Evolutionary conservation across 2,329 filamentous ascomycete genomes (phyloP).

Genomic region (Alternaria hordeiaustralica): DNA sequence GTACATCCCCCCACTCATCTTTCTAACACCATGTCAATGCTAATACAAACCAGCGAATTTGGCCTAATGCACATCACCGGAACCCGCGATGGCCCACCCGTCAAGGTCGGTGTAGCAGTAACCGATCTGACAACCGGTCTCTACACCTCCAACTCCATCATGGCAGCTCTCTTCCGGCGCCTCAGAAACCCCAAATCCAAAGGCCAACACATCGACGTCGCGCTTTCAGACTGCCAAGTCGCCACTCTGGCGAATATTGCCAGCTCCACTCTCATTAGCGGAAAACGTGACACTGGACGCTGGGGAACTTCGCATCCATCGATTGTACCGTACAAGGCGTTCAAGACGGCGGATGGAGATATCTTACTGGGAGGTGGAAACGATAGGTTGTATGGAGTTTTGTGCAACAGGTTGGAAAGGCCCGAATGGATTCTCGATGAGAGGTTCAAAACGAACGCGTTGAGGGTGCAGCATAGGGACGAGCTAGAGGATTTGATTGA

Average conservation of each 20-base stretch:
- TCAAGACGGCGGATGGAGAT: constrained; percentile 68
- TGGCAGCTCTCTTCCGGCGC: constrained; percentile 86
- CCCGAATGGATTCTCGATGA: constrained; percentile 65
- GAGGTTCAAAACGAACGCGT: constrained; percentile 65
- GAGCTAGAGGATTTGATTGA: constrained; percentile 83
- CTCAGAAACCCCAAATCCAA: constrained; percentile 68
- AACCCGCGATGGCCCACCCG: constrained; percentile 82
- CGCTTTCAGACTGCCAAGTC: constrained; percentile 92
- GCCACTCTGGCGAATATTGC: constrained; percentile 95
- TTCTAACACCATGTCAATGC: neutral
- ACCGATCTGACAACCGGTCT: constrained; percentile 94
- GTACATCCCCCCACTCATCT: constrained; percentile 34
- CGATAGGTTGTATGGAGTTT: constrained; percentile 65
- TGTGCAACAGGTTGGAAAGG: constrained; percentile 64
- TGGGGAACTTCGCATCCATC: constrained; percentile 99
- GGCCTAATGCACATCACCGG: constrained; percentile 99
- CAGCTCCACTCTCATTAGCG: constrained; percentile 87
- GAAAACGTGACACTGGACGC: constrained; percentile 82
- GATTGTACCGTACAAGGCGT: constrained; percentile 94
- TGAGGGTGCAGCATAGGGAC: constrained; percentile 71
- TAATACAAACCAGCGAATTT: constrained; percentile 67
- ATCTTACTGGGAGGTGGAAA: constrained; percentile 70
- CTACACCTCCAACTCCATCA: constrained; percentile 93
- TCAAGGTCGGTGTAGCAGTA: constrained; percentile 96
- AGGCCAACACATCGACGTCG: constrained; percentile 91